phyloP scores from a whole-genome alignment of 2,329 filamentous ascomycete genomes.

The Fusarium sp. region DNA sequence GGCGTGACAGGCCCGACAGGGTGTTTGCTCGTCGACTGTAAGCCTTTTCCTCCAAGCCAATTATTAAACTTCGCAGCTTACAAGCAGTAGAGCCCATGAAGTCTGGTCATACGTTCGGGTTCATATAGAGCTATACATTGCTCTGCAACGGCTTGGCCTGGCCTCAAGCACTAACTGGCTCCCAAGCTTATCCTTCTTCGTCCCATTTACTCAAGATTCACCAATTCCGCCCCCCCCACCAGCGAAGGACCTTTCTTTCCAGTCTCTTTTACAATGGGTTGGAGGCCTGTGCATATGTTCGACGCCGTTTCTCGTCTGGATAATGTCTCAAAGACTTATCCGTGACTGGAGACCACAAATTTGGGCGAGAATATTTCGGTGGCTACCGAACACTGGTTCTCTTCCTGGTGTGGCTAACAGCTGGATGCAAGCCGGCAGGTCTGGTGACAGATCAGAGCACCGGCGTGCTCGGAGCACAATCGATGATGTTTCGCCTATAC shows the following conservation, averaged over 20 bases:
- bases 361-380: conserved; percentile 50
- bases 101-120: conserved; percentile 54
- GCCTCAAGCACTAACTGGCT: conserved; percentile 52
- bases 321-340: conserved; percentile 52
- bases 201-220: conserved; percentile 62
- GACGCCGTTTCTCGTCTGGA: conserved; percentile 58
- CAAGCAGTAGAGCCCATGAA: conserved; percentile 40
- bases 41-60: neutral
- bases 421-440: conserved; percentile 13
- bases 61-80: conserved; percentile 11
- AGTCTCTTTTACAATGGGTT: conserved; percentile 54
- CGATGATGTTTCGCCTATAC: conserved; percentile 38
- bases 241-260: conserved; percentile 48
- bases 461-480: conserved; percentile 32
- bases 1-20: conserved; percentile 36
- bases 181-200: conserved; percentile 58
- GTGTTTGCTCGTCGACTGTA: conserved; percentile 41
- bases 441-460: conserved; percentile 29
- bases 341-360: conserved; percentile 48
- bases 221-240: conserved; percentile 58
- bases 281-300: conserved; percentile 52
- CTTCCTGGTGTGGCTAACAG: conserved; percentile 34
- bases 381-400: conserved; percentile 51
- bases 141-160: conserved; percentile 61
- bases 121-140: conserved; percentile 62